A percentile compares a stretch with the other conserved stretches of the same genome.
phyloP scores from a whole-genome alignment of 2,329 filamentous ascomycete genomes.

The Colletotrichum sp. region DNA sequence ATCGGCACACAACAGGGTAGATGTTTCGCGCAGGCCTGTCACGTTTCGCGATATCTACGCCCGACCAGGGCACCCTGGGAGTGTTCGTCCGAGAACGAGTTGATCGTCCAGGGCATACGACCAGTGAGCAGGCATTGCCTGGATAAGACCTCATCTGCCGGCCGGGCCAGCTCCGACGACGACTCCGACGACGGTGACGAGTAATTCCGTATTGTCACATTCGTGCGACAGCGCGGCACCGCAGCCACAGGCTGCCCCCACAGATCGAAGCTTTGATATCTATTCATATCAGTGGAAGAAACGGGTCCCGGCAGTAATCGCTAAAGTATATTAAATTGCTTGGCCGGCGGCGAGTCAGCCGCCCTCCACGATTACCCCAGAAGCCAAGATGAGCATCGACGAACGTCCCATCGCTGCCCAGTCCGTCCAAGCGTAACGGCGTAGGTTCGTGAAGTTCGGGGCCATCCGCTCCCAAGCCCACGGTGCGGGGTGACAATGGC shows the following conservation, averaged over 20 bases:
- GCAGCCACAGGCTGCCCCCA: background rate
- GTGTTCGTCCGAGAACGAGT: background rate
- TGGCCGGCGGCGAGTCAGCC: conserved; percentile 3
- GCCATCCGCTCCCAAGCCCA: background rate
- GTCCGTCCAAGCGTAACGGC: background rate
- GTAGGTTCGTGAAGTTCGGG: background rate
- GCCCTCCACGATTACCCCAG: conserved; percentile 11
- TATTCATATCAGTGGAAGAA: background rate
- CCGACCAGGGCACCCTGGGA: background rate
- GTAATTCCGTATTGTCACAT: background rate
- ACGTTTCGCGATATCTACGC: background rate
- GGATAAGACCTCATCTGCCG: background rate
- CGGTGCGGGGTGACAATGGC: background rate
- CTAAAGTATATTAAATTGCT: conserved; percentile 7
- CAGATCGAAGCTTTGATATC: background rate
- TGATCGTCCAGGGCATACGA: background rate
- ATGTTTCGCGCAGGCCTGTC: background rate
- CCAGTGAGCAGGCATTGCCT: background rate
- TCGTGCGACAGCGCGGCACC: background rate
- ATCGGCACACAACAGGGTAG: background rate
- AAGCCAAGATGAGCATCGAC: conserved; percentile 1
- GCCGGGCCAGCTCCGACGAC: background rate
- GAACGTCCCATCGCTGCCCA: background rate
- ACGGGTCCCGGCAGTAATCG: background rate
- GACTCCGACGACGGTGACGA: background rate